Conservation (phyloP, 495 filamentous ascomycete species). For the Hypoxylon lienhwacheense region DNA sequence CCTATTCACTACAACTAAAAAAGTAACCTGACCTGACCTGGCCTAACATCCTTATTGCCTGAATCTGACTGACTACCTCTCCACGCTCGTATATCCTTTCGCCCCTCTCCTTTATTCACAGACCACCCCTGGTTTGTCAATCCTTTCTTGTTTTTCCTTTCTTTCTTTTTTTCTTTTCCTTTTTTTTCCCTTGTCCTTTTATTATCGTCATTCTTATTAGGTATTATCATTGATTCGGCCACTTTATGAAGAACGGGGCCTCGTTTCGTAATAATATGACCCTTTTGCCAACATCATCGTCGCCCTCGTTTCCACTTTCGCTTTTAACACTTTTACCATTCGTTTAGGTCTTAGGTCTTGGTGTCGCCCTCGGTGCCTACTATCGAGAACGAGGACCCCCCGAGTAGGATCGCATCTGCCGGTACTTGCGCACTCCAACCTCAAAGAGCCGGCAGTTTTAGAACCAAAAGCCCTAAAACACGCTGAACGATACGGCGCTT, state of each 20-base stretch:
- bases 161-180: slow-evolving; percentile 3
- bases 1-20: slow-evolving; percentile 11
- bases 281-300: slow-evolving; percentile 6
- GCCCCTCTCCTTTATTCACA: slow-evolving; percentile 26
- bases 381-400: neutral
- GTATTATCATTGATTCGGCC: too few relatives aligned
- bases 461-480: too few relatives aligned
- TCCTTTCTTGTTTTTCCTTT: neutral
- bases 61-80: slow-evolving; percentile 12
- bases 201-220: too few relatives aligned
- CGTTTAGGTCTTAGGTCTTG: too few relatives aligned
- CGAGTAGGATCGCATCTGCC: too few relatives aligned
- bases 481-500: too few relatives aligned
- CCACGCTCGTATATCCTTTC: neutral
- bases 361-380: neutral
- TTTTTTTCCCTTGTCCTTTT: neutral
- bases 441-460: neutral
- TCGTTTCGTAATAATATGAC: slow-evolving; percentile 28
- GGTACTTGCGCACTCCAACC: neutral
- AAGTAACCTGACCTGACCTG: too few relatives aligned
- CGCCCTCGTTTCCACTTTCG: slow-evolving; percentile 7
- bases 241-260: too few relatives aligned
- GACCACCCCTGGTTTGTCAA: slow-evolving; percentile 4
- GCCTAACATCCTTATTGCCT: too few relatives aligned
- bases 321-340: neutral